A percentile compares a stretch with the other conserved stretches of the same genome.
These are phyloP conservation scores for Gypsophila paniculata DNA, from an alignment of 179 eudicot species.

Conservation along the genomic window DNA sequence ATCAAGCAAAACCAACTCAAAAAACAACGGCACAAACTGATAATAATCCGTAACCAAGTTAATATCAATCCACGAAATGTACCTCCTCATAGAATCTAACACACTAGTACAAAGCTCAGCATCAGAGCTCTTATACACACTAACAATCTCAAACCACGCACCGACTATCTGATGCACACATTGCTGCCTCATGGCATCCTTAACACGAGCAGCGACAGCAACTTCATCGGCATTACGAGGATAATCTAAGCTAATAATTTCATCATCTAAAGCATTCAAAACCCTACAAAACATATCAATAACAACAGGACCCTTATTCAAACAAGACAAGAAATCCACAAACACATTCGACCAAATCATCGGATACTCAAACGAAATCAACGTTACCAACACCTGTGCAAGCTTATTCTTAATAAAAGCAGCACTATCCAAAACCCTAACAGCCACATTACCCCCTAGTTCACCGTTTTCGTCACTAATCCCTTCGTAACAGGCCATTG, in stretches of 20 bases:
- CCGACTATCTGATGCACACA: constrained; percentile 78
- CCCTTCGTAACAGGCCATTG: constrained; percentile 60
- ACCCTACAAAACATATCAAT: constrained; percentile 95
- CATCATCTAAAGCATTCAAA: constrained; percentile 88
- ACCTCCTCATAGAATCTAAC: constrained; percentile 80
- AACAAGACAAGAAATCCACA: constrained; percentile 59
- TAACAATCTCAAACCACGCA: constrained; percentile 71
- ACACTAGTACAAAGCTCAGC: constrained; percentile 63
- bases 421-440: constrained; percentile 78
- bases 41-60: constrained; percentile 74
- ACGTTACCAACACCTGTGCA: constrained; percentile 78
- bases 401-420: constrained; percentile 81
- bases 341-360: constrained; percentile 69
- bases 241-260: constrained; percentile 81
- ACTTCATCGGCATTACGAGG: constrained; percentile 57
- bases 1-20: constrained; percentile 71
- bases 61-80: constrained; percentile 88
- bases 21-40: constrained; percentile 56
- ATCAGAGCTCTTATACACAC: constrained; percentile 62
- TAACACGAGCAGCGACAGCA: constrained; percentile 58
- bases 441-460: constrained; percentile 29
- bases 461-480: constrained; percentile 29
- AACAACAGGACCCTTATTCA: constrained; percentile 61
- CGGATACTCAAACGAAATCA: constrained; percentile 83
- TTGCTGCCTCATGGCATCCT: constrained; percentile 97